These are phyloP conservation scores for Dryas integrifolia DNA, from an alignment of 331 rosid genomes.

Conservation along the genomic window DNA sequence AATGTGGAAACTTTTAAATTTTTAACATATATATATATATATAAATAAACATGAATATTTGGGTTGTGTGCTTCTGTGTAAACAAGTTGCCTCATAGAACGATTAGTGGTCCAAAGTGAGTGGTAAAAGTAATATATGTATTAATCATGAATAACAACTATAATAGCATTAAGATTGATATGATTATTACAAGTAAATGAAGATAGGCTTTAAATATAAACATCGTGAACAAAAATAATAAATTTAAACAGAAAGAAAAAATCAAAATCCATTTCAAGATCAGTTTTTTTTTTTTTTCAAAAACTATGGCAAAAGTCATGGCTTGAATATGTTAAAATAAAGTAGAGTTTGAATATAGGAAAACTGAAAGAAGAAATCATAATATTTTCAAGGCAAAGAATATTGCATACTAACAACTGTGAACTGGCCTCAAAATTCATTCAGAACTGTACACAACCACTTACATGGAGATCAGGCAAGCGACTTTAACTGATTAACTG, in stretches of 20 bases:
- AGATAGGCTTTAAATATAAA: neutral
- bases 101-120: neutral
- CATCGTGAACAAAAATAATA: neutral
- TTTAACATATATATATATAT: neutral
- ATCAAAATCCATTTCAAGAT: neutral
- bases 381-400: neutral
- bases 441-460: neutral
- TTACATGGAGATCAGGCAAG: neutral
- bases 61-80: neutral
- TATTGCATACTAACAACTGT: neutral
- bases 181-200: neutral
- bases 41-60: neutral
- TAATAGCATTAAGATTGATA: neutral
- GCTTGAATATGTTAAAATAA: neutral
- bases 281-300: neutral
- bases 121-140: neutral
- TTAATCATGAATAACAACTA: neutral
- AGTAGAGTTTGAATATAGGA: neutral
- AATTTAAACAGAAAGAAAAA: neutral
- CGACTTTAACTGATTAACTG: neutral
- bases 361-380: neutral
- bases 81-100: neutral
- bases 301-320: neutral
- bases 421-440: neutral
- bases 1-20: neutral